Conservation (phyloP, 1,284 basidiomycete genomes). For the Crepidotus sp. region DNA sequence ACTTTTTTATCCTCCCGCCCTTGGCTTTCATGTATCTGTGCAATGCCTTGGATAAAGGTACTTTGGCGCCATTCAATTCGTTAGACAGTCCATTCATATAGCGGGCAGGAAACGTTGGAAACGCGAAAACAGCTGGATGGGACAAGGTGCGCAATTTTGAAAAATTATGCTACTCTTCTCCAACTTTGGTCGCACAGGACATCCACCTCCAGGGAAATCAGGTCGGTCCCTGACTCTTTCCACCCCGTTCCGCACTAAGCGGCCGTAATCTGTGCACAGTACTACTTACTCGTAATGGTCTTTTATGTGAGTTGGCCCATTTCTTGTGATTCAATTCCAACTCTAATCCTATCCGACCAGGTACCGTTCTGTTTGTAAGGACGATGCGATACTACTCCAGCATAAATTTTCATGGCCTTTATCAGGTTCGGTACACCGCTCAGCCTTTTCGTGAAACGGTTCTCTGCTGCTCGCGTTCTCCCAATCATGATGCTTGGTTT, state of each 20-base stretch:
- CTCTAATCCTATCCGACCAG: constrained; percentile 18
- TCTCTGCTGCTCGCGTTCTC: constrained; percentile 38
- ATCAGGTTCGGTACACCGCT: constrained; percentile 38
- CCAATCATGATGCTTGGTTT: constrained; percentile 43
- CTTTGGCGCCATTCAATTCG: background rate
- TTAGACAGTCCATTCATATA: background rate
- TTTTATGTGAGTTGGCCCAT: constrained; percentile 28
- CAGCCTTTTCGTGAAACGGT: constrained; percentile 38
- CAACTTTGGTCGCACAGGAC: constrained; percentile 23
- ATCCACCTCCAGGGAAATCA: constrained; percentile 33
- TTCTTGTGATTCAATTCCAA: constrained; percentile 18
- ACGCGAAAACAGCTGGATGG: constrained; percentile 40
- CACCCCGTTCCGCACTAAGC: background rate
- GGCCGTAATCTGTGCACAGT: constrained; percentile 22
- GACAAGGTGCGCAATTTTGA: background rate
- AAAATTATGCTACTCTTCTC: background rate
- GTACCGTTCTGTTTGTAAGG: constrained; percentile 34
- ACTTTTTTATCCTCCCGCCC: constrained; percentile 32
- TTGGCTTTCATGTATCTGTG: constrained; percentile 39
- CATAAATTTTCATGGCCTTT: background rate
- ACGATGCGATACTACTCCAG: background rate
- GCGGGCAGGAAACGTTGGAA: constrained; percentile 41
- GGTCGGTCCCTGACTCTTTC: constrained; percentile 20
- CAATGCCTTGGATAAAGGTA: constrained; percentile 44
- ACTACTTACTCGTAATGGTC: constrained; percentile 41